Conservation (phyloP, 2,329 filamentous ascomycete genomes). For the Penicillium brasilianum region DNA sequence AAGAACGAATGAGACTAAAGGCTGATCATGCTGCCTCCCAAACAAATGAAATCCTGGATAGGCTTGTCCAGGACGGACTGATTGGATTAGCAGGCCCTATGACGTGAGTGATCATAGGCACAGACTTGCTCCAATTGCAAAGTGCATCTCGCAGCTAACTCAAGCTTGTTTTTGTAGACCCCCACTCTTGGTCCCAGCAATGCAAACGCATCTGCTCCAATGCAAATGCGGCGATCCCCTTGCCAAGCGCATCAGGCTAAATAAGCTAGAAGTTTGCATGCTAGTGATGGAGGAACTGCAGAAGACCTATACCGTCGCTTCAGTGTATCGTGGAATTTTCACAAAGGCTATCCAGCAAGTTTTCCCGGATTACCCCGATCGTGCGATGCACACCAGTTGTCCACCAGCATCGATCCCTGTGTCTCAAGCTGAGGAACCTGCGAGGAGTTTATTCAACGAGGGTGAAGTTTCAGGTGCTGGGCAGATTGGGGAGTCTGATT, state of each 20-base stretch:
- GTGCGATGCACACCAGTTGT: background rate
- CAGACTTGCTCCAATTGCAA: background rate
- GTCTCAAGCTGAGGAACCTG: background rate
- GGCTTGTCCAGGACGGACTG: conserved; percentile 31
- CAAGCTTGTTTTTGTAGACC: conserved; percentile 18
- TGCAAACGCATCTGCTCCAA: conserved; percentile 40
- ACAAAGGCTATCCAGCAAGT: conserved; percentile 32
- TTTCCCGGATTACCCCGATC: conserved; percentile 3
- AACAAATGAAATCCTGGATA: conserved; percentile 36
- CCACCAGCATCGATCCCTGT: background rate
- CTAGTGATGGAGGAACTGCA: conserved; percentile 39
- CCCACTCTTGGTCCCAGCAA: conserved; percentile 38
- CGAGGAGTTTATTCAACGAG: background rate
- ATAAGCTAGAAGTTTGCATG: conserved; percentile 41
- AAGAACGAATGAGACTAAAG: conserved; percentile 28
- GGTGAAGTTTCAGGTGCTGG: background rate
- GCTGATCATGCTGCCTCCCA: conserved; percentile 34
- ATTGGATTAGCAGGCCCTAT: conserved; percentile 33
- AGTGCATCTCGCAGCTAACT: background rate
- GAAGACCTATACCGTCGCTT: conserved; percentile 36
- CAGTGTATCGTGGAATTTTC: conserved; percentile 36
- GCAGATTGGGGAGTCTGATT: background rate
- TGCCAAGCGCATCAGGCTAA: conserved; percentile 34
- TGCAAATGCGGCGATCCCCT: conserved; percentile 33
- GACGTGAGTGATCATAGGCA: conserved; percentile 30